phyloP scores from a whole-genome alignment of 345 rosid species.

The Sapria himalayana region DNA sequence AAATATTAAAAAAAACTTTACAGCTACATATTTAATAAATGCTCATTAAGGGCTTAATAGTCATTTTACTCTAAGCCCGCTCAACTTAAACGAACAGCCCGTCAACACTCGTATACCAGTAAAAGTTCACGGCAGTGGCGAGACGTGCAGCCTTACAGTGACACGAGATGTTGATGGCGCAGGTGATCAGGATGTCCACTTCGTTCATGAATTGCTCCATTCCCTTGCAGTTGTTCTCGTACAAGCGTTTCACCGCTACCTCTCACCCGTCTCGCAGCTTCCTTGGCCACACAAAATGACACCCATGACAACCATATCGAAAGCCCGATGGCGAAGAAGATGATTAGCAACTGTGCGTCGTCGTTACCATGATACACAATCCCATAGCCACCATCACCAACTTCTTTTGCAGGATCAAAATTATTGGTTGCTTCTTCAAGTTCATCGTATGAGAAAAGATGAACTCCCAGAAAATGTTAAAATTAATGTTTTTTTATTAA shows the following conservation, averaged over 20 bases:
- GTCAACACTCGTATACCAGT: conserved; percentile 55
- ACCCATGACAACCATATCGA: background rate
- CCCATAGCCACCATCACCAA: conserved; percentile 67
- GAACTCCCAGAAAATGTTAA: conserved; percentile 20
- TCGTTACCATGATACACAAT: conserved; percentile 43
- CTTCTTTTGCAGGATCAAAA: conserved; percentile 22
- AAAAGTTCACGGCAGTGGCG: conserved; percentile 35
- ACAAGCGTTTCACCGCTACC: conserved; percentile 53
- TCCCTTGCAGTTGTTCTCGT: conserved; percentile 27
- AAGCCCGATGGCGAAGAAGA: background rate
- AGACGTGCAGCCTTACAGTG: conserved; percentile 53
- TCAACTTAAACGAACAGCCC: no score
- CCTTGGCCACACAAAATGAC: conserved; percentile 15
- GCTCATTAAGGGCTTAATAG: no score
- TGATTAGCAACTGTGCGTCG: background rate
- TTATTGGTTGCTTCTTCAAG: conserved; percentile 42
- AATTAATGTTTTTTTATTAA: no score
- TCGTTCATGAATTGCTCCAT: conserved; percentile 41
- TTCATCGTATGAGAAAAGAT: conserved; percentile 33
- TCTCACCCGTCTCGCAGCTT: conserved; percentile 45
- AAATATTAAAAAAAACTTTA: no score
- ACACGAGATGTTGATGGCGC: conserved; percentile 42
- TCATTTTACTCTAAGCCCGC: no score
- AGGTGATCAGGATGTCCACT: conserved; percentile 36
- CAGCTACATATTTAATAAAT: no score